Evolutionary conservation across 768 basidiomycete species (phyloP), one percentile per base, ranked within the genome.

Genomic region (Tulasnella sp.): DNA sequence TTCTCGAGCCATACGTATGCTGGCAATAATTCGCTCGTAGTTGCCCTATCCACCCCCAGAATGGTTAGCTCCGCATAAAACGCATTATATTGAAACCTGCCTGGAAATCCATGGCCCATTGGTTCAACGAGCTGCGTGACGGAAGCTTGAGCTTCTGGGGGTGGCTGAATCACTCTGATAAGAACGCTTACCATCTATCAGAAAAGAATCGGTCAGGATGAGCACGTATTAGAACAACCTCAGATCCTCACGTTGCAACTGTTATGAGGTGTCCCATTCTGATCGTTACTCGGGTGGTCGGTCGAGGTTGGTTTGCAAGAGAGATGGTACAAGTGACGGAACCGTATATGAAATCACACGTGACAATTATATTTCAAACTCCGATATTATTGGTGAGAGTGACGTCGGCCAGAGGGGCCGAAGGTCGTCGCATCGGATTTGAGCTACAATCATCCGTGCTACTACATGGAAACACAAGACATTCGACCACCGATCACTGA

Each of bases 31-130:
- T 29, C 98, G 90, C 80, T 95, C 92, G 82, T 93, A 89, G 83
- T 99, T 99, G 37, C 98, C 98, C 94, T 98, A 15, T 48, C 26
- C 46, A 44, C 26, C 39, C 2, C 39, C 2, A 29, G 42, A n/a
- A 67, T 39, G 18, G 26, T 78, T 69, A 71, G 51, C n/a, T 77
- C 37, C 44, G 57, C 37, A 48, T 26, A 57, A 75, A 51, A 69
- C 46, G 26, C 35, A n/a, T 23, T 39, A 40, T 13, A 32, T 37
- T 0, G n/a, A 74, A 39, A 7, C n/a, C 15, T 39, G 18, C 96
- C 83, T 96, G 91, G 80, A 98, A 98, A 83, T 98, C 97, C 51
- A 99, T 85, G 9, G 98, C 93, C 95, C 97, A 98, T 85, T 99
- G 97, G 82, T 98, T 97, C 39, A 99, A 86, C 20, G 95, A 96